Conservation (phyloP, 768 basidiomycete genomes). For the Collybia sordida region DNA sequence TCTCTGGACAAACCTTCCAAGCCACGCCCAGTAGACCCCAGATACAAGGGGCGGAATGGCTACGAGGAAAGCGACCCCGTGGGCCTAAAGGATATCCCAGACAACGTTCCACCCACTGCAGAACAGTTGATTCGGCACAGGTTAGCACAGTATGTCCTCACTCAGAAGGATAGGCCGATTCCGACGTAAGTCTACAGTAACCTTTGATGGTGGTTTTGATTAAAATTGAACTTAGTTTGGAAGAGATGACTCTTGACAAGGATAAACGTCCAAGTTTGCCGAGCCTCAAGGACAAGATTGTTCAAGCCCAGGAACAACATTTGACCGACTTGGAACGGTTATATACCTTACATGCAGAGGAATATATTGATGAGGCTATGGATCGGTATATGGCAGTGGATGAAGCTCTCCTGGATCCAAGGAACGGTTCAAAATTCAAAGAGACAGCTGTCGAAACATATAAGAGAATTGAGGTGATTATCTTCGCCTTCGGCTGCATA, state of each 20-base stretch:
- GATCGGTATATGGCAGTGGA: conserved; percentile 33
- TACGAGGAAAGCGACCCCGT: neutral
- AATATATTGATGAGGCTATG: conserved; percentile 32
- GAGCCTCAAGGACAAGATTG: conserved; percentile 25
- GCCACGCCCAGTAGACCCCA: conserved; percentile 1
- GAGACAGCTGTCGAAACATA: conserved; percentile 17
- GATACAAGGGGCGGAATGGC: conserved; percentile 10
- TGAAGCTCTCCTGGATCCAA: conserved; percentile 17
- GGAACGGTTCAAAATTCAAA: conserved; percentile 19
- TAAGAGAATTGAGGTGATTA: conserved; percentile 20
- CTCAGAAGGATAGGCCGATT: conserved; percentile 34
- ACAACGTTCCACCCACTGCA: conserved; percentile 6
- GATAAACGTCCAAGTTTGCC: conserved; percentile 25
- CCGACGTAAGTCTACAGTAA: conserved; percentile 33
- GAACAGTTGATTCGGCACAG: conserved; percentile 29
- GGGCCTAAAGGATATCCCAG: neutral
- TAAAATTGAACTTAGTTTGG: conserved; percentile 22
- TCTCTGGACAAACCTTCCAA: neutral
- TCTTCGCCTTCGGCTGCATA: neutral
- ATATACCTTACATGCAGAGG: conserved; percentile 32
- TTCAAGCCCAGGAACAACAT: conserved; percentile 27
- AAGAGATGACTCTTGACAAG: conserved; percentile 33
- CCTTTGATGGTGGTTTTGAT: neutral
- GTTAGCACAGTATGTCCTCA: conserved; percentile 37
- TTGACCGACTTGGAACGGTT: conserved; percentile 34